Evolutionary conservation across 176 grass and related monocot genomes (phyloP).

Genomic region (Ampelocalamus luodianensis): DNA sequence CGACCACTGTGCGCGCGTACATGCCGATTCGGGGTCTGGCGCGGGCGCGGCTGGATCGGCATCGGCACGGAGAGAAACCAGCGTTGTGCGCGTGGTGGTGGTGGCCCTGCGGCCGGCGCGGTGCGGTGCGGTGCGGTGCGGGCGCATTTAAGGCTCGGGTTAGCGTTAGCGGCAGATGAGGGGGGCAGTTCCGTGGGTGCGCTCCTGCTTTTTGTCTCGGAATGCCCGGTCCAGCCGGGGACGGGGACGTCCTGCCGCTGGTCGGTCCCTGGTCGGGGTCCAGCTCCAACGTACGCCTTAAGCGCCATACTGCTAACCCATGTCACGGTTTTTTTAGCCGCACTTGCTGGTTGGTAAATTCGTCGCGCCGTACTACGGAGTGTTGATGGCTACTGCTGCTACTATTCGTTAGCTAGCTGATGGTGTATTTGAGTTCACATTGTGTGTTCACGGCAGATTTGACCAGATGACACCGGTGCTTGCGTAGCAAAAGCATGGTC

Average conservation of each 20-base stretch:
- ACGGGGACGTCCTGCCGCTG: constrained; percentile 54
- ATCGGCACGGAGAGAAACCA: background rate
- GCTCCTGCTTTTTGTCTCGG: constrained; percentile 51
- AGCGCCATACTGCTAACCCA: background rate
- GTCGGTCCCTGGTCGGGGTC: constrained; percentile 45
- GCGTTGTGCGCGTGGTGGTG: background rate
- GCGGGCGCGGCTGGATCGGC: too few relatives aligned
- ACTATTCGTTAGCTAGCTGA: background rate
- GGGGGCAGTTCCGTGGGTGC: constrained; percentile 21
- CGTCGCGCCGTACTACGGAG: background rate
- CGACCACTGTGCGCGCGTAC: background rate
- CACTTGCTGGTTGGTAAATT: background rate
- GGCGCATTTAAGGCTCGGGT: constrained; percentile 9
- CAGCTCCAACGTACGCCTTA: background rate
- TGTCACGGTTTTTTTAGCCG: background rate
- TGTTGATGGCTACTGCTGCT: background rate
- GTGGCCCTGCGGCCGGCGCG: constrained; percentile 24
- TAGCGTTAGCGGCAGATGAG: background rate
- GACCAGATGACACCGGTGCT: background rate
- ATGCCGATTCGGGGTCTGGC: background rate
- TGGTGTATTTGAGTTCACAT: background rate
- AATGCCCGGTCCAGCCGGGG: constrained; percentile 49
- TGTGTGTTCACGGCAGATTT: background rate
- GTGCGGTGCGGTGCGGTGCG: constrained; percentile 6
- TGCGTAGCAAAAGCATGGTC: background rate